Conservation (phyloP, 129 eudicot genomes). For the sunflower (Helianthus annuus) region DNA sequence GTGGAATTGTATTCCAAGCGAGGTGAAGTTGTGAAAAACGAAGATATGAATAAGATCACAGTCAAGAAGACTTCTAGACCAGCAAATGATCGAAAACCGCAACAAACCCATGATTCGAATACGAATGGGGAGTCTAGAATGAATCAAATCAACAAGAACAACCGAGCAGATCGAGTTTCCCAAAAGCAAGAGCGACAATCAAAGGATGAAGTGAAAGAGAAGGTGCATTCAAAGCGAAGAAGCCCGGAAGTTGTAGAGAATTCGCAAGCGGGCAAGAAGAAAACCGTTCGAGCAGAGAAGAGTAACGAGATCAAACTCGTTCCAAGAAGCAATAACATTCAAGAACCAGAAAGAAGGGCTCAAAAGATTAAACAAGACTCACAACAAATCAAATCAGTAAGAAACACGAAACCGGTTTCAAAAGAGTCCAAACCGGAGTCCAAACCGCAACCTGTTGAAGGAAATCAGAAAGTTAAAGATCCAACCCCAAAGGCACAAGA, state of each 20-base stretch:
- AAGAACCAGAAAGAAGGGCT: constrained; percentile 35
- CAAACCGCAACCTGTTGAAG: constrained; percentile 17
- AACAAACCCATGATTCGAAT: constrained; percentile 1
- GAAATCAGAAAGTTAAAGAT: constrained; percentile 27
- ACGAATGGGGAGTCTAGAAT: constrained; percentile 11
- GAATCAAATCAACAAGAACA: constrained; percentile 32
- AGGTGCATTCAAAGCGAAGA: constrained; percentile 27
- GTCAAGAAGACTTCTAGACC: constrained; percentile 21
- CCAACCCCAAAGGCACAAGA: constrained; percentile 28
- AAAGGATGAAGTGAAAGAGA: constrained; percentile 24
- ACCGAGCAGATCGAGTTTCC: constrained; percentile 13
- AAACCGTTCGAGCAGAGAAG: constrained; percentile 27
- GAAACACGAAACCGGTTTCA: constrained; percentile 19
- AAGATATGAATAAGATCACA: background rate
- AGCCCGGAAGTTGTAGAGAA: constrained; percentile 26
- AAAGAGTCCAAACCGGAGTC: constrained; percentile 7
- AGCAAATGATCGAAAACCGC: constrained; percentile 31
- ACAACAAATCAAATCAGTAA: constrained; percentile 26
- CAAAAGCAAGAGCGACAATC: constrained; percentile 25
- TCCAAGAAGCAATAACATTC: constrained; percentile 38
- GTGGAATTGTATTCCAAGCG: constrained; percentile 18
- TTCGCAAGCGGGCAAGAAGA: constrained; percentile 29
- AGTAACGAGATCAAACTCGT: constrained; percentile 32
- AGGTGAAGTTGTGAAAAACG: constrained; percentile 31
- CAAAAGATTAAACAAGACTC: constrained; percentile 35